Conservation (phyloP, 352 stramenopile genomes). For the Blastocystis sp. region DNA sequence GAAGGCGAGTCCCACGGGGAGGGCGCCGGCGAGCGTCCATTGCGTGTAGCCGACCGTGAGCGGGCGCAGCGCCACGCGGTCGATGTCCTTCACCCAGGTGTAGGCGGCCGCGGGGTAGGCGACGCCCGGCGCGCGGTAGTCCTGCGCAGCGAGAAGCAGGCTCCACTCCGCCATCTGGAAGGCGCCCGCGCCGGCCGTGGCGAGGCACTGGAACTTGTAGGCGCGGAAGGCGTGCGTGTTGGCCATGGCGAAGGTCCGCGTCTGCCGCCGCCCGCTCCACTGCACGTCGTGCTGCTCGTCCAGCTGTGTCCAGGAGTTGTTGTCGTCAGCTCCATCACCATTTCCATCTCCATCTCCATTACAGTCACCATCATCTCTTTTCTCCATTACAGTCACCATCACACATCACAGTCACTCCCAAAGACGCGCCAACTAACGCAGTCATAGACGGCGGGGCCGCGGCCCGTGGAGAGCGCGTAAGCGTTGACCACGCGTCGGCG, state of each 20-base stretch:
- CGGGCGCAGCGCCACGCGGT: constrained; percentile 2
- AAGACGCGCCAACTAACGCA: constrained; percentile 27
- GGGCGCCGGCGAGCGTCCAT: constrained; percentile 23
- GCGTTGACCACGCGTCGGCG: constrained; percentile 42
- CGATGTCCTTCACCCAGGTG: constrained; percentile 28
- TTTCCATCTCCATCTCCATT: too few relatives aligned
- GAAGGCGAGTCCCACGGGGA: constrained; percentile 44
- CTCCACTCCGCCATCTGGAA: constrained; percentile 57
- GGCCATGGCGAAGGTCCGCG: background rate
- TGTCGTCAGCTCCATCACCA: too few relatives aligned
- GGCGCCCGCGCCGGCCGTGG: too few relatives aligned
- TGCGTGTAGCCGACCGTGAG: constrained; percentile 16
- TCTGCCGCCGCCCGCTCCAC: background rate
- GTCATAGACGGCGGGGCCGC: constrained; percentile 4
- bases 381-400: too few relatives aligned
- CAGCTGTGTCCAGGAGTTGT: background rate
- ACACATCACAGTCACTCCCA: background rate
- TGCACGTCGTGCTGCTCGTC: background rate
- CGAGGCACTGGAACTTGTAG: constrained; percentile 24
- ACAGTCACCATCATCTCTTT: too few relatives aligned
- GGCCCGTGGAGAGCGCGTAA: constrained; percentile 8
- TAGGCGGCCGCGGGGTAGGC: constrained; percentile 48
- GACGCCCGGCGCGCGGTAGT: constrained; percentile 11
- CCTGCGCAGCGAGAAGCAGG: background rate
- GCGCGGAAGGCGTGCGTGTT: constrained; percentile 1